Evolutionary conservation across 306 rosid genomes (phyloP).

Genomic region (Fragaria vesca): DNA sequence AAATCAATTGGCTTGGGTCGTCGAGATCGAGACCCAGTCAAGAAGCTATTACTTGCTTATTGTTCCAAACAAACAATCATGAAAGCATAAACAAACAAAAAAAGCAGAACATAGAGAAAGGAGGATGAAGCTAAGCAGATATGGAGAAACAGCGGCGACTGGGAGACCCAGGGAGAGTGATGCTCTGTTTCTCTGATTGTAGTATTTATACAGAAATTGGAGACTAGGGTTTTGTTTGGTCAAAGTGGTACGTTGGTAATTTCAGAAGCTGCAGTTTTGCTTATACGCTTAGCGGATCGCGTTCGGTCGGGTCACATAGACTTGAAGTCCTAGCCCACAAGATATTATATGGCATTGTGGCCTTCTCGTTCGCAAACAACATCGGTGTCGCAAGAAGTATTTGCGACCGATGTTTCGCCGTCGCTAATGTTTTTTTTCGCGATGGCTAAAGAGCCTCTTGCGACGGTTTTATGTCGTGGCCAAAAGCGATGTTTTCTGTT

Average conservation of each 20-base stretch:
- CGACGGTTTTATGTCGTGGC: no score
- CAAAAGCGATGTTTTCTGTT: no score
- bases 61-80: no score
- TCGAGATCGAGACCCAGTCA: conserved; percentile 35
- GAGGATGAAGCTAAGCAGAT: neutral
- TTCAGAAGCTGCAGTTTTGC: neutral
- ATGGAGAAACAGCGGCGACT: neutral
- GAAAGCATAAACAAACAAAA: neutral
- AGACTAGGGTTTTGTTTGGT: neutral
- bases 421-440: no score
- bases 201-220: neutral
- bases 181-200: neutral
- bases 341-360: no score
- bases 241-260: neutral
- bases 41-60: conserved; percentile 73
- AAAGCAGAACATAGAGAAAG: neutral
- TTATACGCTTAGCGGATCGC: neutral
- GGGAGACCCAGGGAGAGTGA: neutral
- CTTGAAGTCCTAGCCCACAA: no score
- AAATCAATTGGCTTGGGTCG: conserved; percentile 37
- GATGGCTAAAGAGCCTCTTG: no score
- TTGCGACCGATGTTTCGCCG: no score
- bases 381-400: no score
- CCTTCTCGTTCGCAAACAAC: no score
- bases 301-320: neutral